Conservation (phyloP, 2,329 filamentous ascomycete species). For the Geosmithia morbida region DNA sequence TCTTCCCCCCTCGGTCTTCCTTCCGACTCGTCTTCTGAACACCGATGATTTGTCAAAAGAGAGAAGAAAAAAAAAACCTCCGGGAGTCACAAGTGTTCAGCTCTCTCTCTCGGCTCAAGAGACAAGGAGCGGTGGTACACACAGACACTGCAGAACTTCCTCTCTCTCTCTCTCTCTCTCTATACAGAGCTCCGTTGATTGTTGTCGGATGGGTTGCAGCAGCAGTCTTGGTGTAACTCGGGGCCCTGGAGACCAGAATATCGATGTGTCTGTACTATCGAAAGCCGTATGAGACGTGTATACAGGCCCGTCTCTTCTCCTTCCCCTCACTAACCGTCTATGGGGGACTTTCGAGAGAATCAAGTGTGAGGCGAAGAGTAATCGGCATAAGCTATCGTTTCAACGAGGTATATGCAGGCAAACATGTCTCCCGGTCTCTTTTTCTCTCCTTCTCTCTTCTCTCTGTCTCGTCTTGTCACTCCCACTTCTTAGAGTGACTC, state of each 20-base stretch:
- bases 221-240: slow-evolving; percentile 7
- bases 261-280: too few species aligned
- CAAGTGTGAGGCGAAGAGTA: not conserved
- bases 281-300: too few species aligned
- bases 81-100: not conserved
- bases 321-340: too few species aligned
- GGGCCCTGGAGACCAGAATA: too few species aligned
- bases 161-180: too few species aligned
- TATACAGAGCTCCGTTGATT: slow-evolving; percentile 5
- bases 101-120: slow-evolving; percentile 1
- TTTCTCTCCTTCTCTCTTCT: not conserved
- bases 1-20: too few species aligned
- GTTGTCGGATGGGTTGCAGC: too few species aligned
- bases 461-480: not conserved
- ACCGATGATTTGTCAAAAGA: not conserved
- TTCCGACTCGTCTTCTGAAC: not conserved
- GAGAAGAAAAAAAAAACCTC: not conserved
- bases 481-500: too few species aligned
- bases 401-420: not conserved
- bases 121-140: slow-evolving; percentile 5
- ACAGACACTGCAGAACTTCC: not conserved
- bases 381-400: not conserved
- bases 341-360: too few species aligned
- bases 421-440: not conserved
- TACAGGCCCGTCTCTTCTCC: too few species aligned